Conservation (phyloP, 2,329 filamentous ascomycete species). For the Ascochyta clinopodiicola region DNA sequence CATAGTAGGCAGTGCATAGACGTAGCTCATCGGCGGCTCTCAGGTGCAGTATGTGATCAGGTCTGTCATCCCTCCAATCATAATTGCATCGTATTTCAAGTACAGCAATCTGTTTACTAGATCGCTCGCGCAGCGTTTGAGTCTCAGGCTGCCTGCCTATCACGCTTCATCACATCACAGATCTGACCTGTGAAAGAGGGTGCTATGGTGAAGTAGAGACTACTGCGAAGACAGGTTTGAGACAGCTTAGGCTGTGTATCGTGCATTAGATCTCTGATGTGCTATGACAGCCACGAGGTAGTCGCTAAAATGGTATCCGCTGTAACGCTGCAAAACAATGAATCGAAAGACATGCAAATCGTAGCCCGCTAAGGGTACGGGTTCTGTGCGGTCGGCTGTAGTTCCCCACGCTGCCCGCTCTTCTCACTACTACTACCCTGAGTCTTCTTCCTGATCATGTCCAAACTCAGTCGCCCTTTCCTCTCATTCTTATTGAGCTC, state of each 20-base stretch:
- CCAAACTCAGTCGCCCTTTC: conserved; percentile 26
- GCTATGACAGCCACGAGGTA: not conserved
- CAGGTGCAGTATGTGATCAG: too few relatives aligned
- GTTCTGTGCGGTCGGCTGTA: conserved; percentile 12
- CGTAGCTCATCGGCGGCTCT: too few relatives aligned
- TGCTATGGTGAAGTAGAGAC: too few relatives aligned
- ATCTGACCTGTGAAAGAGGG: too few relatives aligned
- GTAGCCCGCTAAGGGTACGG: conserved; percentile 7
- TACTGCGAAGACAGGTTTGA: too few relatives aligned
- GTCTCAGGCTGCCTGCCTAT: too few relatives aligned
- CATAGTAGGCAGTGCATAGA: too few relatives aligned
- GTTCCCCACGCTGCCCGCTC: conserved; percentile 20
- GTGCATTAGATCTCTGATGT: not conserved
- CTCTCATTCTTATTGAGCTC: conserved; percentile 24
- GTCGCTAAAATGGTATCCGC: conserved; percentile 14
- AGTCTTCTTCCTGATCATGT: conserved; percentile 19
- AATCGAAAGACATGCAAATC: not conserved
- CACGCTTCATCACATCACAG: too few relatives aligned
- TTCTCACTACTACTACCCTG: conserved; percentile 19
- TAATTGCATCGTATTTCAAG: too few relatives aligned
- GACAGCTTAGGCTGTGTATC: not conserved
- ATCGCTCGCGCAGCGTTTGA: too few relatives aligned
- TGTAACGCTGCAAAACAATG: conserved; percentile 10
- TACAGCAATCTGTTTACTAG: too few relatives aligned
- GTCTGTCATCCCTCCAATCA: too few relatives aligned